These are phyloP conservation scores for Torulaspora globosa DNA, from an alignment of 1,139 yeast species.

Conservation along the genomic window DNA sequence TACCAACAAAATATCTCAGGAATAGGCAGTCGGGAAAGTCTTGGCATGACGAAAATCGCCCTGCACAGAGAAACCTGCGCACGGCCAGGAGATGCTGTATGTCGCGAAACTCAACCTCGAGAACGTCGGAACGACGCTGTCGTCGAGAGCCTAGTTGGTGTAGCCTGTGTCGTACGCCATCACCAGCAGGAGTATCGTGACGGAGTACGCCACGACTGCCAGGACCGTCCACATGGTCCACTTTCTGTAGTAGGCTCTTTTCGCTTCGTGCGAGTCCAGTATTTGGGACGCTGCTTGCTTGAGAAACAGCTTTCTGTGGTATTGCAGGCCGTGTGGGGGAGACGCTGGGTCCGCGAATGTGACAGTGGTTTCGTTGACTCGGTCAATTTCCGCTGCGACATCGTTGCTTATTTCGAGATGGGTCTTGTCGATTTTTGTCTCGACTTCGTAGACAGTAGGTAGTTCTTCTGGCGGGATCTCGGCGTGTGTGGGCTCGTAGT, in stretches of 20 bases:
- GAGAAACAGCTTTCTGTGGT: constrained; percentile 11
- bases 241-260: constrained; percentile 12
- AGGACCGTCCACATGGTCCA: constrained; percentile 19
- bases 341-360: not conserved
- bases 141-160: not conserved
- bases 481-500: constrained; percentile 19
- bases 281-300: constrained; percentile 15
- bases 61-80: not conserved
- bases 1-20: not conserved
- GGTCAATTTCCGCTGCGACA: constrained; percentile 1
- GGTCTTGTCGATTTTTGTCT: constrained; percentile 7
- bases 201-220: constrained; percentile 11
- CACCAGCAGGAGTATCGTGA: not conserved
- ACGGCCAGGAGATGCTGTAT: too few relatives aligned
- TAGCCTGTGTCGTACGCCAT: not conserved
- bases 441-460: constrained; percentile 26
- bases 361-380: constrained; percentile 1
- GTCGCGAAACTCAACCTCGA: not conserved
- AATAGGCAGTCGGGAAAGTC: not conserved
- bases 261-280: constrained; percentile 16
- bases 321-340: not conserved
- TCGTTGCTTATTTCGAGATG: constrained; percentile 3
- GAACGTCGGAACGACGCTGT: too few relatives aligned
- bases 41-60: not conserved
- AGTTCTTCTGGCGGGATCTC: constrained; percentile 19